phyloP scores from a whole-genome alignment of 2,329 filamentous ascomycete genomes.

The Cercospora janseana region DNA sequence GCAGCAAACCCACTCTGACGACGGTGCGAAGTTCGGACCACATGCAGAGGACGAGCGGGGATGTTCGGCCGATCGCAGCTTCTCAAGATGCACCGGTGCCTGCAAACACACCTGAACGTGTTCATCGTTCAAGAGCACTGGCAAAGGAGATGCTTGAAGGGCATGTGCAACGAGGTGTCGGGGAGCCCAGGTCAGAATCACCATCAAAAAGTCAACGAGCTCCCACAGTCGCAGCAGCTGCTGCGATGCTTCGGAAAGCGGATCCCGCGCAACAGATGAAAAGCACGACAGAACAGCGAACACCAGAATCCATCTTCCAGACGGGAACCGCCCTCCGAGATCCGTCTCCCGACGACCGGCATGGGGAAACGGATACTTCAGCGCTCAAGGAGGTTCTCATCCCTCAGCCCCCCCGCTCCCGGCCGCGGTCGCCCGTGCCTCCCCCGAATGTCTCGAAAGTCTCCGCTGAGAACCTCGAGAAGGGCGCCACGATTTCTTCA shows the following conservation, averaged over 20 bases:
- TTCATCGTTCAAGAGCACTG: slow-evolving; percentile 10
- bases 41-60: slow-evolving; percentile 21
- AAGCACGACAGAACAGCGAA: slow-evolving; percentile 18
- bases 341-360: slow-evolving; percentile 33
- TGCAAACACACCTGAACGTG: slow-evolving; percentile 13
- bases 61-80: slow-evolving; percentile 14
- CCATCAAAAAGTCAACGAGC: background rate
- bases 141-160: slow-evolving; percentile 20
- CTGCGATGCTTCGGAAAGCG: slow-evolving; percentile 9
- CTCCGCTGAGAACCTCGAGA: too few relatives aligned
- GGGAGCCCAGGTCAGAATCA: background rate
- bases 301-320: slow-evolving; percentile 32
- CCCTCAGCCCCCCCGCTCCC: too few relatives aligned
- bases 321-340: slow-evolving; percentile 40
- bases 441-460: too few relatives aligned
- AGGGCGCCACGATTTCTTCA: too few relatives aligned
- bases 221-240: background rate
- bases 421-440: too few relatives aligned
- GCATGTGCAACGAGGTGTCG: slow-evolving; percentile 15
- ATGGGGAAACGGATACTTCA: too few relatives aligned
- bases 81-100: background rate
- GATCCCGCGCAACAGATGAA: background rate
- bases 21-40: slow-evolving; percentile 47
- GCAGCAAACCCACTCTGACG: slow-evolving; percentile 49
- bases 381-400: too few relatives aligned